Evolutionary conservation across 2,329 filamentous ascomycete species (phyloP), one percentile per base, ranked within the genome.

Genomic region (Metarhizium humberi): DNA sequence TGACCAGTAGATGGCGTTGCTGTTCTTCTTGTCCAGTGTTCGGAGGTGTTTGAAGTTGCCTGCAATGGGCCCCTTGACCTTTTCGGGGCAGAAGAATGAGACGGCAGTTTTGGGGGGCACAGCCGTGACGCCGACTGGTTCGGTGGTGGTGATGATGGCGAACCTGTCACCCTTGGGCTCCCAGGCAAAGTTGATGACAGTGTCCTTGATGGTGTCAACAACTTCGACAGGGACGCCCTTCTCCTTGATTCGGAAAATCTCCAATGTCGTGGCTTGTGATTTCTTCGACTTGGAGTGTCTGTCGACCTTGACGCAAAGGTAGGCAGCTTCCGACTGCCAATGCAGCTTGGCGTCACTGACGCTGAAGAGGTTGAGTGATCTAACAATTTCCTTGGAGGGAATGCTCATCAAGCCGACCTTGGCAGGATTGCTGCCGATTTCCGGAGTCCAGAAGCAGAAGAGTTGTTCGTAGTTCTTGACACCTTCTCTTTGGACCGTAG

Each of bases 221-320:
- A 97, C 94, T 73, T 99, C 94, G 54, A 99, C 92, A 1, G 94
- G 94, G 2, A 99, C 94, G 63, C 94, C 92, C 82, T 99, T 99
- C 74, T 99, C 94, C 70, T 84, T 86, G 64, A 99, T 84, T 58
- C 94, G 90, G 87, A 99, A 99, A 69, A 99, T 97, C 72, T 99
- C 94, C 40, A 99, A 83, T 63, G 95, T 97, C 36, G 94, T 99
- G 58, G 92, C 92, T 66, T 95, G 84, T 3, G 91, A 96, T 76
- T 97, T 99, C 81, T 97, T 97, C 56, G 92, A 96, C 76, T 99
- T 99, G 71, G 91, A 96, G 79, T 99, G 94, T 62, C 94, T 84
- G 73, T 99, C 94, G 56, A 99, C 94, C 82, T 99, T 99, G 72
- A 97, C 92, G 69, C 94, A 97, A 58, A 99, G 85, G 69, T 96